A percentile compares a stretch with the other conserved stretches of the same genome.
Evolutionary conservation across 768 basidiomycete species (phyloP).

Genomic region (Mycena chlorophos): DNA sequence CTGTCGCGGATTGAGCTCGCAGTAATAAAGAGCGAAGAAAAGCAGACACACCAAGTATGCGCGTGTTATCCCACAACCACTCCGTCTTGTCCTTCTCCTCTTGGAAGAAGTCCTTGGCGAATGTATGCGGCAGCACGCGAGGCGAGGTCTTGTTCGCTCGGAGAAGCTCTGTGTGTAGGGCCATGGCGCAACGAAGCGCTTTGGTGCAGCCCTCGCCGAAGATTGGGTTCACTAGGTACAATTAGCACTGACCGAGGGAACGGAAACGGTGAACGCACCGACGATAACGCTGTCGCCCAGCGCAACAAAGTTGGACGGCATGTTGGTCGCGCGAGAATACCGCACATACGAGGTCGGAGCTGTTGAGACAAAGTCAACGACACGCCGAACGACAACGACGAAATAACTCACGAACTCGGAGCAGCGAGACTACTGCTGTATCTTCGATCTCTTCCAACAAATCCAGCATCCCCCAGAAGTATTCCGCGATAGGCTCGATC

Average conservation of each 20-base stretch:
- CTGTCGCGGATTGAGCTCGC: not conserved
- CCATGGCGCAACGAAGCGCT: not conserved
- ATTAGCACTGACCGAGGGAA: not conserved
- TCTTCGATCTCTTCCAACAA: constrained; percentile 29
- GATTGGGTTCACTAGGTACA: not conserved
- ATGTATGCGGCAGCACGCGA: not conserved
- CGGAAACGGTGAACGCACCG: not conserved
- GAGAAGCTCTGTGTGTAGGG: not conserved
- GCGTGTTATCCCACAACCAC: constrained; percentile 7
- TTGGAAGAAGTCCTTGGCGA: constrained; percentile 9
- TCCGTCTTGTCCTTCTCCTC: constrained; percentile 1
- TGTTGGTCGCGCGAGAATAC: constrained; percentile 24
- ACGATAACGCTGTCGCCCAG: constrained; percentile 33
- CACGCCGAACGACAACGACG: not conserved
- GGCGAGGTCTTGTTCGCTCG: not conserved
- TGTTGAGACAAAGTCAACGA: not conserved
- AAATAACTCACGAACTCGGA: not conserved
- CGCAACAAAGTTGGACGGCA: constrained; percentile 34
- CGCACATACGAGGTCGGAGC: constrained; percentile 23
- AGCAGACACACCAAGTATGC: constrained; percentile 1
- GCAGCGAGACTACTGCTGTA: not conserved
- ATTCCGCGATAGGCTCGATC: constrained; percentile 25
- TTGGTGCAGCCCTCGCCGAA: not conserved
- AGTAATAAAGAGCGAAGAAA: not conserved
- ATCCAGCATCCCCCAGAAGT: constrained; percentile 28